These are phyloP conservation scores for Triadica sebifera DNA, from an alignment of 345 rosid species.

Conservation along the genomic window DNA sequence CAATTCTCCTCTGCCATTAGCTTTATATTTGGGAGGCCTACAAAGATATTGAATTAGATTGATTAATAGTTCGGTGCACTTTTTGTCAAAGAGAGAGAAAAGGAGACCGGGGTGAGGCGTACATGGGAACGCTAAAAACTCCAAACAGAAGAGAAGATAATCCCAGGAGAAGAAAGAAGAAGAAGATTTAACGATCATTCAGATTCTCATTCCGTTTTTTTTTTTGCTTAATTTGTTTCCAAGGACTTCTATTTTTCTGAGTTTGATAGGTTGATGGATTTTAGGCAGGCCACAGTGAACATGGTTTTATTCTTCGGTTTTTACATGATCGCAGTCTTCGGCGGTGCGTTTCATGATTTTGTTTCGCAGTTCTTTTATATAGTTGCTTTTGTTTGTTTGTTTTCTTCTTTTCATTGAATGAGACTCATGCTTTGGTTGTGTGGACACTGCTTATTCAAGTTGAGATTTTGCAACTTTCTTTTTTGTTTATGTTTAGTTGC, in stretches of 20 bases:
- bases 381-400: not conserved
- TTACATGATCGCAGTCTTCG: constrained; percentile 20
- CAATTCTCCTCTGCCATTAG: not conserved
- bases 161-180: constrained; percentile 26
- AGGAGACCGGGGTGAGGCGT: not conserved
- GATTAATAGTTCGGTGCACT: not conserved
- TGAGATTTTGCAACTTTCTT: constrained; percentile 6
- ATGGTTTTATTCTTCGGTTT: not conserved
- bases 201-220: constrained; percentile 8
- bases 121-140: constrained; percentile 29
- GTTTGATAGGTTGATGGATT: constrained; percentile 22
- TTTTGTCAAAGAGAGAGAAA: not conserved
- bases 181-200: not conserved
- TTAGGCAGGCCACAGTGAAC: not conserved
- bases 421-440: constrained; percentile 15
- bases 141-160: constrained; percentile 10
- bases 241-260: constrained; percentile 4
- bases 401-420: not conserved
- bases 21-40: not conserved
- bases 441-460: constrained; percentile 7
- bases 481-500: constrained; percentile 23
- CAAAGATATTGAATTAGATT: not conserved
- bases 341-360: constrained; percentile 20
- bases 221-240: not conserved
- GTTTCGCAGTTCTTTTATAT: not conserved